These are phyloP conservation scores for Somion occarium DNA, from an alignment of 1,284 basidiomycete genomes.

Conservation along the genomic window DNA sequence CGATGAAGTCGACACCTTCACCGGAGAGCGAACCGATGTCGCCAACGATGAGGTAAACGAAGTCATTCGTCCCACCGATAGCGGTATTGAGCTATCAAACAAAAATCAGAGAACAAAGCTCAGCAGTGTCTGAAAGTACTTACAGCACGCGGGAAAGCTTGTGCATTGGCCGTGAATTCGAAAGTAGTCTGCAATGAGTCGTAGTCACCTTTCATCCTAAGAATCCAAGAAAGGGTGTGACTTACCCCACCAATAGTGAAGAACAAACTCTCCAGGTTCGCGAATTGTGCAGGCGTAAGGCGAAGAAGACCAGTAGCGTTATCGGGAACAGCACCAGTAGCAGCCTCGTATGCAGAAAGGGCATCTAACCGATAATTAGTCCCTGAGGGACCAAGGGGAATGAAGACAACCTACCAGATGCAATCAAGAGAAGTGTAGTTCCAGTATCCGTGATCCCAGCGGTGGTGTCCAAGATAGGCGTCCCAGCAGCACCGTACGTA, in stretches of 20 bases:
- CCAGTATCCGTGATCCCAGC: conserved; percentile 17
- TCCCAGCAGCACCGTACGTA: conserved; percentile 10
- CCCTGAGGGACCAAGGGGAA: neutral
- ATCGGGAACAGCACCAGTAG: conserved; percentile 21
- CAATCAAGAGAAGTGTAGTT: conserved; percentile 15
- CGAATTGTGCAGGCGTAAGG: conserved; percentile 19
- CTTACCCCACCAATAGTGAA: conserved; percentile 22
- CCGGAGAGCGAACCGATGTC: conserved; percentile 11
- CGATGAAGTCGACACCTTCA: conserved; percentile 16
- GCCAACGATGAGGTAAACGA: conserved; percentile 15
- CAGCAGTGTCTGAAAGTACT: neutral
- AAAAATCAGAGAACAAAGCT: neutral
- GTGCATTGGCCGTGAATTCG: conserved; percentile 47
- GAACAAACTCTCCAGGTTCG: conserved; percentile 21
- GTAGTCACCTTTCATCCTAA: neutral
- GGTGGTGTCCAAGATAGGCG: conserved; percentile 7
- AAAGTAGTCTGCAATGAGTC: conserved; percentile 17
- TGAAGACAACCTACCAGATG: conserved; percentile 9
- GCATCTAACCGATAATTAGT: conserved; percentile 15
- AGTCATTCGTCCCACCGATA: conserved; percentile 13
- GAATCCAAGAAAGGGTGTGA: neutral
- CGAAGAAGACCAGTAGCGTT: conserved; percentile 20
- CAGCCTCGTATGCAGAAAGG: conserved; percentile 16
- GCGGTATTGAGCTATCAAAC: conserved; percentile 12
- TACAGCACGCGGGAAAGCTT: conserved; percentile 35